A percentile compares a stretch with the other conserved stretches of the same genome.
Conservation (phyloP, 495 filamentous ascomycete genomes). For the Cercophora samala region DNA sequence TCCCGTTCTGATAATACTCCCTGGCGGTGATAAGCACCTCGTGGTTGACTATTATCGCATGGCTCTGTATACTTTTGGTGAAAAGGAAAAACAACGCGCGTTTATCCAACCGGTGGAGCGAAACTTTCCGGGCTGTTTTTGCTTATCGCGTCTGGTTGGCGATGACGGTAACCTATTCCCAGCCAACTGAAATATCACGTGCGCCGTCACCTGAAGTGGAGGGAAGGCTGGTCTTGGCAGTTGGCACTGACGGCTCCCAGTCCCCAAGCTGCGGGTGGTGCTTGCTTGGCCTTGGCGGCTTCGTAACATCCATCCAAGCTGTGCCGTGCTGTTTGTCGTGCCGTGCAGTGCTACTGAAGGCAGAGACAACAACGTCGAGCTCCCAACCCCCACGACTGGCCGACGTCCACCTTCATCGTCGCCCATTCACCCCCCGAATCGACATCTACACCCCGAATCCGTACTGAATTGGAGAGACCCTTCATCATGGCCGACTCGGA, state of each 20-base stretch:
- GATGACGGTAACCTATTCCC: neutral
- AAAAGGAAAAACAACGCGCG: neutral
- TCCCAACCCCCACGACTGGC: slow-evolving; percentile 1
- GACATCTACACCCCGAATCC: neutral
- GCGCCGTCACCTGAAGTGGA: neutral
- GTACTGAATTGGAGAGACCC: neutral
- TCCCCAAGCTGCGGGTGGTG: slow-evolving; percentile 7
- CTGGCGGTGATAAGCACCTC: neutral
- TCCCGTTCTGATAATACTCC: no score
- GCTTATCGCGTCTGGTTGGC: neutral
- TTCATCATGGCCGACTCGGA: slow-evolving; percentile 65
- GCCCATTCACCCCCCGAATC: neutral
- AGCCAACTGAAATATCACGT: neutral
- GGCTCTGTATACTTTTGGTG: neutral
- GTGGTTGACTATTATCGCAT: neutral
- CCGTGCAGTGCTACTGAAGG: slow-evolving; percentile 2
- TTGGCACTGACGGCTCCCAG: neutral
- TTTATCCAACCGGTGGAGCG: neutral
- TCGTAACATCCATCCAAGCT: slow-evolving; percentile 20
- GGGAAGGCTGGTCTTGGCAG: neutral
- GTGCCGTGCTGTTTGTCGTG: slow-evolving; percentile 15
- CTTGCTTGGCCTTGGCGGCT: slow-evolving; percentile 13
- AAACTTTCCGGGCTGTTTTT: neutral
- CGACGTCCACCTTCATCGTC: neutral
- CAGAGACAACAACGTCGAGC: slow-evolving; percentile 9